Evolutionary conservation across 495 filamentous ascomycete species (phyloP).

Genomic region (Parathielavia hyrcaniae): DNA sequence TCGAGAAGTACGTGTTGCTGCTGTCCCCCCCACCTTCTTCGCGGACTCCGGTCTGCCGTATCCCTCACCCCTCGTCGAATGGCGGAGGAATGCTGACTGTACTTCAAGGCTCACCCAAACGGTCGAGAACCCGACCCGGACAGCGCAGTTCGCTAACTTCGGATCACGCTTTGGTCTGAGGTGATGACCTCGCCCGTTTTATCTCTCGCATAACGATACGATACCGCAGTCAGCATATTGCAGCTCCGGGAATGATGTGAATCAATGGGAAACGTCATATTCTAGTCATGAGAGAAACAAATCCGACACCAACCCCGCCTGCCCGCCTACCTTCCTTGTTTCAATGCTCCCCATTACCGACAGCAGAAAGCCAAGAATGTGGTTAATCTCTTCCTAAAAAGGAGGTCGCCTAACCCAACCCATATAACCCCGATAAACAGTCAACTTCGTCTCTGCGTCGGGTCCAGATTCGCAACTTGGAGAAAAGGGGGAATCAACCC

Average conservation of each 20-base stretch:
- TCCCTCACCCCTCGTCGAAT: no score
- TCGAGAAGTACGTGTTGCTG: constrained; percentile 65
- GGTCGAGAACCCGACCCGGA: constrained; percentile 52
- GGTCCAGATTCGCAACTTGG: background rate
- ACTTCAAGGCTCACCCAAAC: constrained; percentile 53
- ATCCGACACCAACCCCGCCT: background rate
- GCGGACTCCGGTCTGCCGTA: no score
- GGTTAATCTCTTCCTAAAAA: background rate
- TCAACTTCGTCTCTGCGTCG: background rate
- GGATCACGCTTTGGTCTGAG: constrained; percentile 65
- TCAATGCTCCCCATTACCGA: background rate
- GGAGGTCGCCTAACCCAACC: background rate
- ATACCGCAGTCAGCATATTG: background rate
- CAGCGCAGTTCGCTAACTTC: constrained; percentile 60
- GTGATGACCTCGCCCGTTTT: constrained; percentile 25
- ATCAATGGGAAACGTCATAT: constrained; percentile 5
- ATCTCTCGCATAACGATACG: background rate
- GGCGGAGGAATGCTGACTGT: background rate
- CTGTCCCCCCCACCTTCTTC: background rate
- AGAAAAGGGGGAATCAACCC: background rate
- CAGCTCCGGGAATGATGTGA: background rate
- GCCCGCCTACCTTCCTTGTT: background rate
- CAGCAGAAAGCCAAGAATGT: background rate
- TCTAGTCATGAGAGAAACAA: constrained; percentile 2
- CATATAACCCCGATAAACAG: background rate